Evolutionary conservation across 1,284 basidiomycete species (phyloP).

Genomic region (Malassezia psittaci): DNA sequence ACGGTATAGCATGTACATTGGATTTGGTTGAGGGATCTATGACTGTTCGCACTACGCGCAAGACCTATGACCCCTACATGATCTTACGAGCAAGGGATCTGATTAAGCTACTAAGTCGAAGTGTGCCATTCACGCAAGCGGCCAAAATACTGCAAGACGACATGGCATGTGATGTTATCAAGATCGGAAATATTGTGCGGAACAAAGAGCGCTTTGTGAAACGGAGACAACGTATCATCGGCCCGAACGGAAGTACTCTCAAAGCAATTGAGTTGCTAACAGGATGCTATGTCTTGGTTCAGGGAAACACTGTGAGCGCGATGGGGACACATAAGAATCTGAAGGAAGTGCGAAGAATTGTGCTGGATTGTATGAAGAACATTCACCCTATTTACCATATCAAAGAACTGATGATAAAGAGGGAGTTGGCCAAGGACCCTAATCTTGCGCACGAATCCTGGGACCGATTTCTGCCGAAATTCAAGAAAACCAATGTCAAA

Average conservation of each 20-base stretch:
- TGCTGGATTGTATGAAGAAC: constrained; percentile 98
- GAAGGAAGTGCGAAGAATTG: constrained; percentile 88
- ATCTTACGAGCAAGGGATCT: constrained; percentile 91
- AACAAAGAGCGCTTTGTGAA: constrained; percentile 98
- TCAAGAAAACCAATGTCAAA: constrained; percentile 75
- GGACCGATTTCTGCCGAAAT: constrained; percentile 95
- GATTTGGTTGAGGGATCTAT: constrained; percentile 94
- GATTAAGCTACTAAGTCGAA: constrained; percentile 86
- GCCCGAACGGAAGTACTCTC: constrained; percentile 87
- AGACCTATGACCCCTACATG: constrained; percentile 92
- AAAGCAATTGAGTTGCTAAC: constrained; percentile 98
- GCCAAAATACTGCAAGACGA: constrained; percentile 82
- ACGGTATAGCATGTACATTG: constrained; percentile 79
- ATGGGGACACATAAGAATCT: constrained; percentile 93
- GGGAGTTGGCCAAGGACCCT: constrained; percentile 95
- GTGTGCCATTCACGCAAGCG: constrained; percentile 71
- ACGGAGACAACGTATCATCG: constrained; percentile 87
- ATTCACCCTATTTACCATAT: constrained; percentile 99
- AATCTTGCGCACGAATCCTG: constrained; percentile 87
- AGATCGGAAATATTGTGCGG: constrained; percentile 83
- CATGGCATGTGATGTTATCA: constrained; percentile 91
- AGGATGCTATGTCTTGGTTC: constrained; percentile 91
- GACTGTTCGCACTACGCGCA: constrained; percentile 91
- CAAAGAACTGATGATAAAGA: constrained; percentile 99
- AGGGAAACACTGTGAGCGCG: constrained; percentile 92